These are phyloP conservation scores for Hydrangea macrophylla DNA, from an alignment of 148 eudicot genomes.

Conservation along the genomic window DNA sequence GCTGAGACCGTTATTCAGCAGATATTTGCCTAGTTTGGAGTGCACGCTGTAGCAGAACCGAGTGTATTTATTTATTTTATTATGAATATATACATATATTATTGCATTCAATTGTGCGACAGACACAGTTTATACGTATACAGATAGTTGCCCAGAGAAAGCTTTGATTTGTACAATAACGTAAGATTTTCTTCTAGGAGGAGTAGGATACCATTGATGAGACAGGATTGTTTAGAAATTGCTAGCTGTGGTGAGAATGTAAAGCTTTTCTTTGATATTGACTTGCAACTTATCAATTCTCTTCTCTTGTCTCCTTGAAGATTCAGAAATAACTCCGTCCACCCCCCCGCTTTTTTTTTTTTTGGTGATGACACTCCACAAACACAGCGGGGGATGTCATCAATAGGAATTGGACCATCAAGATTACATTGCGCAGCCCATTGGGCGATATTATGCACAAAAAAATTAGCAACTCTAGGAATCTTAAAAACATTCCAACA, in stretches of 20 bases:
- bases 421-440: no score
- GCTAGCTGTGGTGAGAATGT: no score
- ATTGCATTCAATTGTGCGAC: constrained; percentile 16
- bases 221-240: not conserved
- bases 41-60: constrained; percentile 5
- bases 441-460: no score
- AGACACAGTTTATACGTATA: constrained; percentile 3
- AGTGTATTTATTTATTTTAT: constrained; percentile 19
- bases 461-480: no score
- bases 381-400: no score
- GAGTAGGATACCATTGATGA: not conserved
- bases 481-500: no score
- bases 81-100: constrained; percentile 5
- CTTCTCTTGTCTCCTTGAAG: no score
- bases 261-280: not conserved
- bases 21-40: constrained; percentile 49
- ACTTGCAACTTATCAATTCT: not conserved
- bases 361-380: no score
- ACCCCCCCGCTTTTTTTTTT: no score
- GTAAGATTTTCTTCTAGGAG: not conserved
- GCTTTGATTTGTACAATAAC: not conserved
- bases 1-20: constrained; percentile 91
- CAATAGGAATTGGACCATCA: no score
- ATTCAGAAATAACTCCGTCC: no score
- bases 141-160: not conserved